phyloP scores from a whole-genome alignment of 1,139 yeast species.

The Yamadazyma atlantica region DNA sequence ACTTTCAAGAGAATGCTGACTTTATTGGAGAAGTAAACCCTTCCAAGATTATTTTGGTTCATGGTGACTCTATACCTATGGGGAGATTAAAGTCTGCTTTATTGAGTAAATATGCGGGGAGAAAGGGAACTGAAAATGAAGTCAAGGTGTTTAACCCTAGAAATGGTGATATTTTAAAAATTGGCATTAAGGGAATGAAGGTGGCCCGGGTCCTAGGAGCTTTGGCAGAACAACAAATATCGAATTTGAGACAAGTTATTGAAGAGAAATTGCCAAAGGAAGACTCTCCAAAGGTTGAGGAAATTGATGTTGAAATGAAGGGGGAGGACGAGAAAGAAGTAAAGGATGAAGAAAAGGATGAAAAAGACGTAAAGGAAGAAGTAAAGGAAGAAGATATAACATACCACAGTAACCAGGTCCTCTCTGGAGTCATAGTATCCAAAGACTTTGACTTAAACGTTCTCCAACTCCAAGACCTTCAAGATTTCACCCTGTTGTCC shows the following conservation, averaged over 20 bases:
- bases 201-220: conserved; percentile 84
- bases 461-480: conserved; percentile 79
- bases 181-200: conserved; percentile 80
- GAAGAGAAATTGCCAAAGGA: conserved; percentile 20
- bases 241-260: conserved; percentile 30
- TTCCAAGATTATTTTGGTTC: conserved; percentile 80
- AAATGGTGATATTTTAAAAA: conserved; percentile 77
- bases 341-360: conserved; percentile 18
- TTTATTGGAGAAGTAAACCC: conserved; percentile 90
- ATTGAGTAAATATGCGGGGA: conserved; percentile 76
- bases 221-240: conserved; percentile 58
- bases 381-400: conserved; percentile 15
- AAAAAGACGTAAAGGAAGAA: conserved; percentile 16
- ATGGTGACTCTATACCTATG: conserved; percentile 98
- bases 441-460: conserved; percentile 86
- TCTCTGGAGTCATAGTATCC: conserved; percentile 89
- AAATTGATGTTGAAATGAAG: conserved; percentile 14
- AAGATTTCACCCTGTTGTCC: conserved; percentile 84
- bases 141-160: conserved; percentile 92
- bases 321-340: conserved; percentile 19
- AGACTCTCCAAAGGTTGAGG: conserved; percentile 11
- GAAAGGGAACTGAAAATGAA: conserved; percentile 86
- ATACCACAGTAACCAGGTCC: conserved; percentile 39
- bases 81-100: conserved; percentile 93
- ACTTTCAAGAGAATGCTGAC: conserved; percentile 87